Conservation (phyloP, 176 grass and related monocot species). For the Aegilops bicornis region DNA sequence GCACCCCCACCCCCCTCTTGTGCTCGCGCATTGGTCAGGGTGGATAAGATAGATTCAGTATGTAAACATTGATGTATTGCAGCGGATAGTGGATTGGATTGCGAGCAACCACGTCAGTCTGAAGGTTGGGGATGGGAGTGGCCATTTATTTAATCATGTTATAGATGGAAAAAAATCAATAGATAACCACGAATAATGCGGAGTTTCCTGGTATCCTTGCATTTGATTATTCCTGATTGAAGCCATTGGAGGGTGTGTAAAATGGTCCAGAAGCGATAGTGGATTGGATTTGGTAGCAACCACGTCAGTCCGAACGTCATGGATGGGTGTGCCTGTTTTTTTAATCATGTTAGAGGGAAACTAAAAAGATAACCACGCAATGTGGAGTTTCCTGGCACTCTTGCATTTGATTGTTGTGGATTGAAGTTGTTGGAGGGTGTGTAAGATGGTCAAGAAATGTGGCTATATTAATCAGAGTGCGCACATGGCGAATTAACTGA, state of each 20-base stretch:
- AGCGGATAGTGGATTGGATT: background rate
- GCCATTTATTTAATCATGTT: background rate
- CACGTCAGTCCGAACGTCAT: background rate
- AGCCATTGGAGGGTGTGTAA: background rate
- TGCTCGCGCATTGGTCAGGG: too few relatives aligned
- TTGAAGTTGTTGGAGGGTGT: background rate
- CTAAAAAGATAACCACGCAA: background rate
- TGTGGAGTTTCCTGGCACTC: background rate
- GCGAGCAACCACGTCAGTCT: background rate
- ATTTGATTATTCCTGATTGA: background rate
- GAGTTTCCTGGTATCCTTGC: background rate
- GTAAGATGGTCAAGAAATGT: background rate
- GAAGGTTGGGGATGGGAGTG: background rate
- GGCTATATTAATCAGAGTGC: background rate
- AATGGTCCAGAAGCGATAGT: background rate
- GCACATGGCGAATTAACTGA: background rate
- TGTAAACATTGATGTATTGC: background rate
- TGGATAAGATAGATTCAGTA: background rate
- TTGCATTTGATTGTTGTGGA: background rate
- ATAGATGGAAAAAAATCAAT: background rate
- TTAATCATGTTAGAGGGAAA: background rate
- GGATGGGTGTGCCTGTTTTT: background rate
- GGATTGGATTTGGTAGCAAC: background rate
- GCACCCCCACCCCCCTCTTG: too few relatives aligned
- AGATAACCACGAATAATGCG: background rate